Conservation (phyloP, 2,329 filamentous ascomycete species). For the Remersonia thermophila region DNA sequence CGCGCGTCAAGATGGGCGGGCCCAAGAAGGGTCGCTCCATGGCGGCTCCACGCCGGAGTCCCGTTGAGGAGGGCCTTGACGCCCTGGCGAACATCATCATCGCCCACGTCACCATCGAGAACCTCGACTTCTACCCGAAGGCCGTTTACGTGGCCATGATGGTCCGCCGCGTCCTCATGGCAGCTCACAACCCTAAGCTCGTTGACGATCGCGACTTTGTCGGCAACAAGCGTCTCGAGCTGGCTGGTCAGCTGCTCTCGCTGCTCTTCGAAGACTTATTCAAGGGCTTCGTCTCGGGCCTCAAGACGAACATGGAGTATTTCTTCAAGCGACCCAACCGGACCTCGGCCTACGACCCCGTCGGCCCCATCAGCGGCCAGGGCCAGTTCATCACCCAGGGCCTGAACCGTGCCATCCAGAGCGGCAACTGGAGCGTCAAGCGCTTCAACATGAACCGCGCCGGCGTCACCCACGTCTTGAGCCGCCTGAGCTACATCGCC, state of each 20-base stretch:
- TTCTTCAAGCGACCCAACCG: constrained; percentile 87
- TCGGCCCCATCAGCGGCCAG: constrained; percentile 70
- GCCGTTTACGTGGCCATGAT: constrained; percentile 94
- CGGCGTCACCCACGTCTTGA: constrained; percentile 91
- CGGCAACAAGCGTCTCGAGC: constrained; percentile 88
- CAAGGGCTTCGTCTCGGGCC: constrained; percentile 81
- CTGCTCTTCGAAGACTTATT: constrained; percentile 95
- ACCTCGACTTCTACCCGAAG: constrained; percentile 92
- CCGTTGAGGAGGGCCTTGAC: constrained; percentile 84
- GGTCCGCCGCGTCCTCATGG: constrained; percentile 92
- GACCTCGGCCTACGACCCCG: constrained; percentile 77
- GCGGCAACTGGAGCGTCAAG: constrained; percentile 95
- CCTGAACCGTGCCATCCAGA: constrained; percentile 92
- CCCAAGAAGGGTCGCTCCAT: constrained; percentile 30
- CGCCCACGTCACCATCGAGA: constrained; percentile 83
- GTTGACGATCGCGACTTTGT: constrained; percentile 97
- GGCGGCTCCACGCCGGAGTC: constrained; percentile 50
- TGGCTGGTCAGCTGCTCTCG: constrained; percentile 88
- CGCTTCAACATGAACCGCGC: constrained; percentile 98
- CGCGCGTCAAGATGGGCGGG: constrained; percentile 76
- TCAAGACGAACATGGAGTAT: constrained; percentile 92
- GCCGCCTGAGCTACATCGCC: constrained; percentile 88
- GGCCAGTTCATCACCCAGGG: constrained; percentile 81
- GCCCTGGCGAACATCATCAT: constrained; percentile 87
- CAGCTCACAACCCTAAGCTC: constrained; percentile 73